Evolutionary conservation across 208 protist genomes (phyloP).

Genomic region (Trypanosoma lewisi): DNA sequence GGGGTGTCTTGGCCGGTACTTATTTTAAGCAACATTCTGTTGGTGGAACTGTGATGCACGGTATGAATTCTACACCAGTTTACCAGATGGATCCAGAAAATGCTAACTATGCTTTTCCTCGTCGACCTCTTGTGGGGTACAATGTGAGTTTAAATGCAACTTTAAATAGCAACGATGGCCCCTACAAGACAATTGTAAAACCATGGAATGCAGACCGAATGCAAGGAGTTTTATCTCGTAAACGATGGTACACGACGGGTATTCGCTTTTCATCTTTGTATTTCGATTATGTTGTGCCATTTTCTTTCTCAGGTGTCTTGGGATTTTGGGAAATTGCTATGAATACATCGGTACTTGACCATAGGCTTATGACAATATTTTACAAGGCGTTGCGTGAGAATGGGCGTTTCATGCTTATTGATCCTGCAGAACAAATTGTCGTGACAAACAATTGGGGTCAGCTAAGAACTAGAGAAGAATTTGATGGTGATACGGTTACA

Average conservation of each 20-base stretch:
- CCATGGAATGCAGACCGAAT: slow-evolving; percentile 28
- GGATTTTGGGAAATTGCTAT: slow-evolving; percentile 55
- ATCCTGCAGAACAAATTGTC: slow-evolving; percentile 33
- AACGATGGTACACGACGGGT: slow-evolving; percentile 1
- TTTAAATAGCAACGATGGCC: slow-evolving; percentile 15
- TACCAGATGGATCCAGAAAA: slow-evolving; percentile 2
- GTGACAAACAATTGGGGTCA: slow-evolving; percentile 62
- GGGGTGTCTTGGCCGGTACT: slow-evolving; percentile 7
- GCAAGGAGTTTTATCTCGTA: neutral
- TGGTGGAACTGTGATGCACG: slow-evolving; percentile 11
- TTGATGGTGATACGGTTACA: neutral
- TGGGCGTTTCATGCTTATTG: slow-evolving; percentile 53
- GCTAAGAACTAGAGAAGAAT: slow-evolving; percentile 7
- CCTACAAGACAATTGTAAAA: slow-evolving; percentile 36
- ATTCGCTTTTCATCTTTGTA: slow-evolving; percentile 38
- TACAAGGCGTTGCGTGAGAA: slow-evolving; percentile 40
- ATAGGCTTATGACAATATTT: slow-evolving; percentile 3
- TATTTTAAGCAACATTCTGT: neutral
- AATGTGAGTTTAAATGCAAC: neutral
- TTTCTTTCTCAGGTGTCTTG: slow-evolving; percentile 27
- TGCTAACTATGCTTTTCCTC: slow-evolving; percentile 1
- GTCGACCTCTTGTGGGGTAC: neutral
- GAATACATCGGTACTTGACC: slow-evolving; percentile 25
- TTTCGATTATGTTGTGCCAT: slow-evolving; percentile 65
- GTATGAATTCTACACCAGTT: neutral